These are phyloP conservation scores for Trichoderma reesei DNA, from an alignment of 495 filamentous ascomycete genomes.

Conservation along the genomic window DNA sequence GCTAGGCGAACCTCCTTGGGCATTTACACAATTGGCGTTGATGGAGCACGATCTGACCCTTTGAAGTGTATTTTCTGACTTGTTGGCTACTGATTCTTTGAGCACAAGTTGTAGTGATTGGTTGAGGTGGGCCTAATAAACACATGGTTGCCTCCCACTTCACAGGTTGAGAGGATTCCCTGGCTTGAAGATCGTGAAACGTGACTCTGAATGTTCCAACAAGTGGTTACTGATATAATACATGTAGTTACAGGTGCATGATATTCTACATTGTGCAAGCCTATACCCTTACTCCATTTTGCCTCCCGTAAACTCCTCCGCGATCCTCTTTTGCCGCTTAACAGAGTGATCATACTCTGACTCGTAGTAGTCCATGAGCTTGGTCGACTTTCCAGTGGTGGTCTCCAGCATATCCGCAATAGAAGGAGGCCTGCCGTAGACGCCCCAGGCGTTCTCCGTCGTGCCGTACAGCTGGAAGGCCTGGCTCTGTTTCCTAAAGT, in stretches of 20 bases:
- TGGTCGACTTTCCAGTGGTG: conserved; percentile 16
- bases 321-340: conserved; percentile 32
- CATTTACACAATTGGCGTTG: conserved; percentile 15
- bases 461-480: background rate
- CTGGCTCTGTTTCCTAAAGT: conserved; percentile 16
- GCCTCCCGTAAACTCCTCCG: conserved; percentile 41
- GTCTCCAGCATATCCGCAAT: conserved; percentile 22
- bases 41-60: conserved; percentile 14
- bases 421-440: conserved; percentile 20
- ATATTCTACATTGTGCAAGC: conserved; percentile 19
- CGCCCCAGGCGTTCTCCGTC: conserved; percentile 34
- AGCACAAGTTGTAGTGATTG: background rate
- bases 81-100: background rate
- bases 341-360: conserved; percentile 19
- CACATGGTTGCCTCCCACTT: background rate
- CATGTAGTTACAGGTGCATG: conserved; percentile 9
- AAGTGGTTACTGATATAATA: conserved; percentile 16
- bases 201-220: conserved; percentile 10
- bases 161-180: background rate
- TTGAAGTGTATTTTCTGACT: conserved; percentile 17
- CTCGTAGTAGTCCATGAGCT: conserved; percentile 14
- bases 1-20: background rate
- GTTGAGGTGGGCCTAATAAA: background rate
- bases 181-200: background rate
- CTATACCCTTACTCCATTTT: conserved; percentile 25